phyloP scores from a whole-genome alignment of 768 basidiomycete genomes.

The Albatrellus ellisii region DNA sequence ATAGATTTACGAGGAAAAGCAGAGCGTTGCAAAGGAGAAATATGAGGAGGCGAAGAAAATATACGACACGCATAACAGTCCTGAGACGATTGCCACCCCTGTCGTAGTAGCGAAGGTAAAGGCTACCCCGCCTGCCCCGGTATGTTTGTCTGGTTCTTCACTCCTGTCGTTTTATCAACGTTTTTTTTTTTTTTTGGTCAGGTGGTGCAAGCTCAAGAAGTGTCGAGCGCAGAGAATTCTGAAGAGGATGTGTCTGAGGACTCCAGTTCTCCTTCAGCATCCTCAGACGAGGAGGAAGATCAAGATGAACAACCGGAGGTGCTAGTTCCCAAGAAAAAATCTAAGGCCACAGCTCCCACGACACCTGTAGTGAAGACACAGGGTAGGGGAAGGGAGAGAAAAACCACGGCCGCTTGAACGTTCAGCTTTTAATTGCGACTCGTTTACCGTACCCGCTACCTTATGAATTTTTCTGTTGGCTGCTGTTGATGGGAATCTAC shows the following conservation, averaged over 20 bases:
- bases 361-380: slow-evolving; percentile 2
- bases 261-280: too few relatives aligned
- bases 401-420: too few relatives aligned
- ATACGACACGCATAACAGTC: slow-evolving; percentile 39
- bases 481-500: too few relatives aligned
- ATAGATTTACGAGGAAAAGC: slow-evolving; percentile 41
- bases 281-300: slow-evolving; percentile 6
- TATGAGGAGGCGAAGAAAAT: slow-evolving; percentile 53
- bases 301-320: slow-evolving; percentile 8
- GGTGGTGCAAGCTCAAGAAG: neutral
- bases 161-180: too few relatives aligned
- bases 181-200: too few relatives aligned
- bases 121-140: neutral
- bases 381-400: too few relatives aligned
- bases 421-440: too few relatives aligned
- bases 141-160: too few relatives aligned
- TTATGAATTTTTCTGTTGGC: too few relatives aligned
- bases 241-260: slow-evolving; percentile 5
- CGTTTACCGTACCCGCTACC: too few relatives aligned
- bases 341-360: slow-evolving; percentile 13
- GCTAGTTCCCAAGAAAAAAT: neutral
- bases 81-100: slow-evolving; percentile 1
- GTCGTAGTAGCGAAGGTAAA: neutral
- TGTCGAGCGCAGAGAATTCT: slow-evolving; percentile 6
- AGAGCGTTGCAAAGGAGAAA: slow-evolving; percentile 44